Percentiles rank a stretch among this genome's conserved stretches.
Conservation (phyloP, 306 rosid genomes). For the Arachis stenosperma region DNA sequence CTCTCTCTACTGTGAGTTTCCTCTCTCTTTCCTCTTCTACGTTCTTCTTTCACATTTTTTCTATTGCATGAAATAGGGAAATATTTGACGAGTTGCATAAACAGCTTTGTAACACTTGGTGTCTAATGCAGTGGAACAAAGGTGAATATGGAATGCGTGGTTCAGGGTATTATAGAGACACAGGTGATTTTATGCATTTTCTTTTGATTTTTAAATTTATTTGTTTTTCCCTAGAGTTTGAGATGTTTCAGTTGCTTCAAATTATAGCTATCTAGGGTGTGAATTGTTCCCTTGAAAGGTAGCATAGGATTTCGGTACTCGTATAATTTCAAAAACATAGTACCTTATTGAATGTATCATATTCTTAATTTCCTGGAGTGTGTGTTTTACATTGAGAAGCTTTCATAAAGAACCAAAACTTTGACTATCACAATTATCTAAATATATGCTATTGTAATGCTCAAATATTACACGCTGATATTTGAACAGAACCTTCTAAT, state of each 20-base stretch:
- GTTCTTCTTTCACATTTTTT: too few species aligned
- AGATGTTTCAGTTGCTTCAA: background rate
- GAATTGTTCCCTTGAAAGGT: background rate
- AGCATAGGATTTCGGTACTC: background rate
- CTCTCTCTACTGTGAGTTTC: too few species aligned
- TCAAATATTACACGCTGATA: too few species aligned
- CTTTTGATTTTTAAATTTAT: background rate
- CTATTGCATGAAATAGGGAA: background rate
- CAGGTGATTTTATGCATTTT: constrained; percentile 51
- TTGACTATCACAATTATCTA: too few species aligned
- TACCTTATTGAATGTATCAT: too few species aligned
- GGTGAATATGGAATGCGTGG: constrained; percentile 80
- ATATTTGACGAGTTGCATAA: background rate
- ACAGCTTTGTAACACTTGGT: constrained; percentile 11
- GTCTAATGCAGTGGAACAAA: constrained; percentile 27
- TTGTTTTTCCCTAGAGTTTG: background rate
- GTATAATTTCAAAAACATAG: background rate
- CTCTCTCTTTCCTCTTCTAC: too few species aligned
- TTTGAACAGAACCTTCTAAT: too few species aligned
- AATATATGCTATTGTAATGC: too few species aligned
- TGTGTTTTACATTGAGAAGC: too few species aligned
- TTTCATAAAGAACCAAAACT: too few species aligned
- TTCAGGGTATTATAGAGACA: constrained; percentile 92
- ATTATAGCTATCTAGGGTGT: background rate
- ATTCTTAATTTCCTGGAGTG: too few species aligned